These are phyloP conservation scores for Lepiota venenata DNA, from an alignment of 768 basidiomycete species.

Conservation along the genomic window DNA sequence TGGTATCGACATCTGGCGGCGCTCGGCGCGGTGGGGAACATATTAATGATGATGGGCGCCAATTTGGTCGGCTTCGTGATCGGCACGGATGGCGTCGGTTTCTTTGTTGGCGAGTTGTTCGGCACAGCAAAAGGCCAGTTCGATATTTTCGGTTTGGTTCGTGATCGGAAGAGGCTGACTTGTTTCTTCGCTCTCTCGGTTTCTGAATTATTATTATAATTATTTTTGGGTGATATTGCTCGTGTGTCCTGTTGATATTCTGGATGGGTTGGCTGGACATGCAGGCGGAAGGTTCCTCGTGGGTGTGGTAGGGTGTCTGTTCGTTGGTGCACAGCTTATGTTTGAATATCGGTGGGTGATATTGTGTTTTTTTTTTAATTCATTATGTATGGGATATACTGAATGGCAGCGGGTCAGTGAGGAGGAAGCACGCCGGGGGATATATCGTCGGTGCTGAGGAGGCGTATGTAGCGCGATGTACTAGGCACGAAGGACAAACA, in stretches of 20 bases:
- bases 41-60: conserved; percentile 86
- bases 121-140: conserved; percentile 62
- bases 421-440: conserved; percentile 26
- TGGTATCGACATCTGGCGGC: conserved; percentile 93
- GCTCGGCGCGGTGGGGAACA: conserved; percentile 77
- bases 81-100: conserved; percentile 74
- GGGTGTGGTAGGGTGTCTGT: conserved; percentile 59
- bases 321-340: conserved; percentile 87
- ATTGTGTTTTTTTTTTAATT: conserved; percentile 2
- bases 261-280: background rate
- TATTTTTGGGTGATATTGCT: background rate
- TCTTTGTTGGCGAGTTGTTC: conserved; percentile 60
- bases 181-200: too few species aligned
- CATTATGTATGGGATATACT: background rate
- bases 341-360: conserved; percentile 86
- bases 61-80: conserved; percentile 96
- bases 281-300: conserved; percentile 67
- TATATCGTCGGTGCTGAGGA: conserved; percentile 45
- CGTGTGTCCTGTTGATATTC: background rate
- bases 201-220: background rate
- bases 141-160: conserved; percentile 6
- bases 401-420: conserved; percentile 8
- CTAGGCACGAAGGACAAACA: conserved; percentile 4
- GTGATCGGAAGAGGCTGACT: background rate
- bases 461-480: background rate